These are phyloP conservation scores for Lantana camara DNA, from an alignment of 257 asterid species.

Conservation along the genomic window DNA sequence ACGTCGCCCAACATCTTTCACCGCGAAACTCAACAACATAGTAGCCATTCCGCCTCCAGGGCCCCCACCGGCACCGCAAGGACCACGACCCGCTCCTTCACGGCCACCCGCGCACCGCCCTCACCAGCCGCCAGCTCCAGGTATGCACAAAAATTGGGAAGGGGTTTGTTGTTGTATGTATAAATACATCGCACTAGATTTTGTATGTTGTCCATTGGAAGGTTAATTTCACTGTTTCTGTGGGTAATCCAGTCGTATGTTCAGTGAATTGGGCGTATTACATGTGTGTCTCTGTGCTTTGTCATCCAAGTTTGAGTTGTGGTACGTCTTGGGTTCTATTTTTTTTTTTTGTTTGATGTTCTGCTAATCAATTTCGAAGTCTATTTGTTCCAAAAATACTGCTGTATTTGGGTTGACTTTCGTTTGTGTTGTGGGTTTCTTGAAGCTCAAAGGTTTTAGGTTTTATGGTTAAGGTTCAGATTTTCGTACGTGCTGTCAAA, in stretches of 20 bases:
- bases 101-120: too few relatives aligned
- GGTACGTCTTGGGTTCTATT: constrained; percentile 17
- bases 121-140: too few relatives aligned
- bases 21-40: too few relatives aligned
- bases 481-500: neutral
- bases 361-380: constrained; percentile 29
- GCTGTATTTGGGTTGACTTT: constrained; percentile 41
- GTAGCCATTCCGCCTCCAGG: too few relatives aligned
- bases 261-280: constrained; percentile 6
- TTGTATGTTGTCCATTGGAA: neutral
- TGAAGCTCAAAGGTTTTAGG: neutral
- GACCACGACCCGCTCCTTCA: too few relatives aligned
- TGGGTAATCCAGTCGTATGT: constrained; percentile 19
- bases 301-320: constrained; percentile 14
- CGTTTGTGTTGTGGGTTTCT: constrained; percentile 25
- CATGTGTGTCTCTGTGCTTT: constrained; percentile 11
- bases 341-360: neutral
- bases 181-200: constrained; percentile 22
- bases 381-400: constrained; percentile 27
- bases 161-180: constrained; percentile 16
- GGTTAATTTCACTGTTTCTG: constrained; percentile 3
- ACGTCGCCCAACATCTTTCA: too few relatives aligned
- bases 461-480: constrained; percentile 12
- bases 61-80: too few relatives aligned
- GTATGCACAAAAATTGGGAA: neutral